These are phyloP conservation scores for Nicotiana knightiana DNA, from an alignment of 257 asterid genomes.

Conservation along the genomic window DNA sequence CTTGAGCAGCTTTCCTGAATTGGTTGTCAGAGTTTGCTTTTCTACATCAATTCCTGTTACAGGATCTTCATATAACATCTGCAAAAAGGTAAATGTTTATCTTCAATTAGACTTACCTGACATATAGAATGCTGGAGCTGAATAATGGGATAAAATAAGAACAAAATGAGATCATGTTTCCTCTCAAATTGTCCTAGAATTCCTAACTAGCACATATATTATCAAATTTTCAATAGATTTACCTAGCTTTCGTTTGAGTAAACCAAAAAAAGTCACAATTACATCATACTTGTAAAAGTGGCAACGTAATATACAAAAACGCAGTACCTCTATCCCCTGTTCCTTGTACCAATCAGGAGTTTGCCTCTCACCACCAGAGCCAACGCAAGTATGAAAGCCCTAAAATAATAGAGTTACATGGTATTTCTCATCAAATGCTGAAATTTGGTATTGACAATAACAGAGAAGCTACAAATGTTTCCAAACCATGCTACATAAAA, in stretches of 20 bases:
- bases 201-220: background rate
- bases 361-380: conserved; percentile 88
- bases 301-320: background rate
- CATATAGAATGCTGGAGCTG: background rate
- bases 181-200: background rate
- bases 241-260: background rate
- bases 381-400: conserved; percentile 99
- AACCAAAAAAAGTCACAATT: background rate
- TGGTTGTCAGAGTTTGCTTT: conserved; percentile 40
- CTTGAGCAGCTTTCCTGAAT: conserved; percentile 41
- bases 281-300: background rate
- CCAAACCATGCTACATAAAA: conserved; percentile 6
- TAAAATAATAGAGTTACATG: conserved; percentile 13
- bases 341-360: conserved; percentile 99
- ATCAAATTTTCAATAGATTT: background rate
- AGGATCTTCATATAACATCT: conserved; percentile 47
- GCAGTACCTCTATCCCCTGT: conserved; percentile 87
- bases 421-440: background rate
- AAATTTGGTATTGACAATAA: background rate
- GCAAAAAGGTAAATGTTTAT: background rate
- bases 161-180: background rate
- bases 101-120: background rate
- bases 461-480: background rate
- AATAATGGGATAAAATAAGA: background rate
- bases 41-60: conserved; percentile 34